Evolutionary conservation across 305 asterid species (phyloP), one percentile per base, ranked within the genome.

Genomic region (Fraxinus platypoda): DNA sequence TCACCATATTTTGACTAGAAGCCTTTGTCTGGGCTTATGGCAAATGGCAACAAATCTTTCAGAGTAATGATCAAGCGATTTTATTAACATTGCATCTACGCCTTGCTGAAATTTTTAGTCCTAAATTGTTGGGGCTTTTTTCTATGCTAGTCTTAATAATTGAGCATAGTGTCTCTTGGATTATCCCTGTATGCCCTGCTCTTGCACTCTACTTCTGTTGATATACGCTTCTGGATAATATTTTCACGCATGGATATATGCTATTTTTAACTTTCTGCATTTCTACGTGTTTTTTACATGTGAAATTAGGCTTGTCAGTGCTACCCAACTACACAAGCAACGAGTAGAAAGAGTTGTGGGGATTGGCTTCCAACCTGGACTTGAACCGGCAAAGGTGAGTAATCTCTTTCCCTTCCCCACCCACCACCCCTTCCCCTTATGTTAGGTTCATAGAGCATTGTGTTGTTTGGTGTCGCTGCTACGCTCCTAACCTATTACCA

Each of bases 301-400:
- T 75, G 62, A 79, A 80, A 28, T 49, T 80, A 97, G 99, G 98
- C 91, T 93, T 74, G 98, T 97, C 73, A 84, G 90, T 84, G 87
- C 89, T 80, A 89, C 98, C 77, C 88, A 87, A 19, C 97, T 98
- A 74, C 99, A 95, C 88, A 91, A 92, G 77, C 97, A 92, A 34
- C 76, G 76, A 72, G 76, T 72, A 33, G 76, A 72, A 85, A 93
- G 90, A 89, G 97, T 95, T 73, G 97, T 97, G 64, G 99, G 98
- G 59, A 88, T 97, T 74, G 98, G 97, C 88, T 95, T 97, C 89
- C 99, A 92, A 83, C 99, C 99, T 79, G 98, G 99, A 81, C 99
- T 93, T 74, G 97, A 94, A 78, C 97, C 95, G 72, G 94, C 93
- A 30, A 97, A 94, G 98, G 99, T 97, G 83, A 89, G 31, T 33